phyloP scores from a whole-genome alignment of 306 rosid species.

The Cicer arietinum region DNA sequence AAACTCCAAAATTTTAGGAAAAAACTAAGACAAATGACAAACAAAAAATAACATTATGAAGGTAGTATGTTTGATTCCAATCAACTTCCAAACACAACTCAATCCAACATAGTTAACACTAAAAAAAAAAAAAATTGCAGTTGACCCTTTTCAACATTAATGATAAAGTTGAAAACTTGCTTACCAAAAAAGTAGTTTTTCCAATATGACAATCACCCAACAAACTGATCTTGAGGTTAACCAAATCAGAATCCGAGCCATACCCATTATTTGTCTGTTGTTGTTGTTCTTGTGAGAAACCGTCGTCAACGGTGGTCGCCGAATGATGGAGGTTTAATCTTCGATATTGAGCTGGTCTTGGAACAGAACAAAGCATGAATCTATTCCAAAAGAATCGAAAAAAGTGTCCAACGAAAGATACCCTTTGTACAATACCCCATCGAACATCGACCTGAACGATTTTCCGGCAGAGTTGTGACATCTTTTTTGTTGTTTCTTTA shows the following conservation, averaged over 20 bases:
- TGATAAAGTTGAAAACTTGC: slow-evolving; percentile 27
- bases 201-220: slow-evolving; percentile 97
- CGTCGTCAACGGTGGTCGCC: background rate
- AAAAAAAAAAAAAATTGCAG: background rate
- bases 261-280: slow-evolving; percentile 18
- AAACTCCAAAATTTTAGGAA: no score
- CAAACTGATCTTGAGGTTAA: slow-evolving; percentile 78
- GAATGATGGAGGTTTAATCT: slow-evolving; percentile 48
- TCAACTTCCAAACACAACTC: no score
- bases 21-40: no score
- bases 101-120: background rate
- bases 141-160: background rate
- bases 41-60: no score
- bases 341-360: slow-evolving; percentile 54
- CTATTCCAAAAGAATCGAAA: slow-evolving; percentile 79
- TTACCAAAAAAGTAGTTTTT: slow-evolving; percentile 89
- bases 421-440: slow-evolving; percentile 60
- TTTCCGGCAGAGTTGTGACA: slow-evolving; percentile 72
- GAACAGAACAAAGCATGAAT: slow-evolving; percentile 69
- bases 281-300: background rate
- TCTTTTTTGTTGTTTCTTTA: slow-evolving; percentile 53
- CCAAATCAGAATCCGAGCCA: slow-evolving; percentile 82
- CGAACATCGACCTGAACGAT: slow-evolving; percentile 61
- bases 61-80: no score
- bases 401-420: slow-evolving; percentile 67